Evolutionary conservation across 2,329 filamentous ascomycete species (phyloP), one percentile per base, ranked within the genome.

Genomic region (Aureobasidium pullulans): DNA sequence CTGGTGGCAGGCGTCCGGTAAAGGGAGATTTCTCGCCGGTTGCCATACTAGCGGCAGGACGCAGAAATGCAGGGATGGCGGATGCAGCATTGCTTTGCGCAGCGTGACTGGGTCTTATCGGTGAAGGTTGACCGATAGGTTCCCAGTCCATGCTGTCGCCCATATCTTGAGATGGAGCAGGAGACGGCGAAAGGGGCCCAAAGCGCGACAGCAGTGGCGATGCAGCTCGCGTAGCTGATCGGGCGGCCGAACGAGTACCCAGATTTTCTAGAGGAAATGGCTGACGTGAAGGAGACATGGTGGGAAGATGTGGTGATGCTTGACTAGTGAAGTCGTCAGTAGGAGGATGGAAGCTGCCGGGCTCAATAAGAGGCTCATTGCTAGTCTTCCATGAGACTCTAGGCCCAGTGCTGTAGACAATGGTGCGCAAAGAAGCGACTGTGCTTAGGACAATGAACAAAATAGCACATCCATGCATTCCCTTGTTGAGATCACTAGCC

Each of bases 121-220:
- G 59, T 10, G 49, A 54, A 6, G 52, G 32, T 11, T 59, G 60
- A 23, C 57, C 52, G 6, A 50, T 40, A 0, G 86, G 85, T 2
- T 84, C 82, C 84, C 87, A 90, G 67, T 91, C 88, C 88, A 92
- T 91, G 59, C 81, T 80, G 40, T 87, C 82, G 1, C 75, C 75
- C 60, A 66, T 62, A 28, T 70, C 66, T 1, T 66, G 23, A 36
- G 28, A 57, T 40, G 32, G 34, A 19, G 36, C 52, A 7, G 60
- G 54, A 36, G 48, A 44, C 16, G 47, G 54, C 16, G 32, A 40
- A 13, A 36, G 60, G 4, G 10, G 60, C 31, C 67, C 64, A 57
- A 62, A 23, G 59, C 59, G 50, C 44, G 63, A 57, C n/a, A 57
- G 50, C 31, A 61, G 46, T 9, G 62, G 57, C 19, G 50, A 57